Conservation (phyloP, 139 green algal genomes). For the Nannochloris sp. region DNA sequence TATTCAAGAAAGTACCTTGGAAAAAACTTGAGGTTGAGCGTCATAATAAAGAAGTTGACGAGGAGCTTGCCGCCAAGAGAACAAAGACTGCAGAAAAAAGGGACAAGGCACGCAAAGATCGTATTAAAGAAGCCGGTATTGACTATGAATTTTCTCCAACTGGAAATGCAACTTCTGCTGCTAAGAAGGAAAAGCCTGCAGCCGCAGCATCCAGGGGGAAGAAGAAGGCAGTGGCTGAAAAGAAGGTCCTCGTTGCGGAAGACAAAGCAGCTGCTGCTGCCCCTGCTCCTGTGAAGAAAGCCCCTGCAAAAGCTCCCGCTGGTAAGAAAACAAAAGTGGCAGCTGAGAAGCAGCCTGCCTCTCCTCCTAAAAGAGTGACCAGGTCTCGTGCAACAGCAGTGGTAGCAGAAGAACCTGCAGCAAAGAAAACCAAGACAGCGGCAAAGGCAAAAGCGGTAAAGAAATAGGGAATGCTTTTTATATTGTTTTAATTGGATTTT, state of each 20-base stretch:
- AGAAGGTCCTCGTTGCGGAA: too few relatives aligned
- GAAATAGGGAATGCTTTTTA: too few relatives aligned
- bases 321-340: background rate
- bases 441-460: too few relatives aligned
- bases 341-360: background rate
- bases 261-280: background rate
- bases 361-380: too few relatives aligned
- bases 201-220: background rate
- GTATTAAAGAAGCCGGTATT: slow-evolving; percentile 64
- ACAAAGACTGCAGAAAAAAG: slow-evolving; percentile 28
- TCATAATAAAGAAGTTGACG: slow-evolving; percentile 55
- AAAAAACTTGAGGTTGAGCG: slow-evolving; percentile 62
- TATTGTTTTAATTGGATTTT: too few relatives aligned
- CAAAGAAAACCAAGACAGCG: too few relatives aligned
- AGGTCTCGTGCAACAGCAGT: too few relatives aligned
- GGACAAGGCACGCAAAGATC: slow-evolving; percentile 47
- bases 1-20: slow-evolving; percentile 69
- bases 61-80: slow-evolving; percentile 27
- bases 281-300: background rate
- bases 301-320: background rate
- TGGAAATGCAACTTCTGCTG: background rate
- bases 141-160: slow-evolving; percentile 77
- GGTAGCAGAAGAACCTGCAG: too few relatives aligned
- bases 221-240: too few relatives aligned
- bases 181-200: background rate